Evolutionary conservation across 805 yeast genomes (phyloP), one percentile per base, ranked within the genome.

Genomic region (Candida tibetensis): DNA sequence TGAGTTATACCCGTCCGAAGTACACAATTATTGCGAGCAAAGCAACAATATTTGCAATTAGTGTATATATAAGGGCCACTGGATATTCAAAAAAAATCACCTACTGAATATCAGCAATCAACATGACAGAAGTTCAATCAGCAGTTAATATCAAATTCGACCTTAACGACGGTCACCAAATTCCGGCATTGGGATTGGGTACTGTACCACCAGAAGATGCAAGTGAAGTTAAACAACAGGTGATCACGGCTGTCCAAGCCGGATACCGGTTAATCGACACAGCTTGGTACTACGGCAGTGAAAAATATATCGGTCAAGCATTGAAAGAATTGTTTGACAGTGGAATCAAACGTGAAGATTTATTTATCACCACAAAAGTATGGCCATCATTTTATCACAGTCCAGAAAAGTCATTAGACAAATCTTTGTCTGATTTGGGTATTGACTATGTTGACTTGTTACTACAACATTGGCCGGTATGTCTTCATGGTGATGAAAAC

Each of bases 181-280:
- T 84, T 40, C 91, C 91, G 3, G 81, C 81, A 2, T 54, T 83
- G 28, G 90, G 86, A 0, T 66, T 85, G 26, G 93, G 93, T 9
- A 64, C 69, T 13, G 63, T 61, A 2, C 57, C 65, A 5, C 51
- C 65, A 4, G 54, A 52, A 7, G 61, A 58, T 34, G 57, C 55
- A n/a, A 44, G 44, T 4, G 66, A 54, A 15, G 61, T 62, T 5
- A 60, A 55, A 37, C 46, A 59, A 17, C 67, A 62, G 45, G 68
- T 64, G 4, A 49, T 56, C 12, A 53, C 67, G 13, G 70, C 70
- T 1, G 55, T 65, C 22, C 69, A 64, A 40, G 72, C 75, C 0
- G 74, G 74, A 0, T 72, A 71, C 40, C 62, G 75, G 15, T 77
- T 69, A 42, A 67, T 75, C 30, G 80, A 75, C 50, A 71, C 78